Conservation (phyloP, 2,329 filamentous ascomycete species). For the Lojkania enalia region DNA sequence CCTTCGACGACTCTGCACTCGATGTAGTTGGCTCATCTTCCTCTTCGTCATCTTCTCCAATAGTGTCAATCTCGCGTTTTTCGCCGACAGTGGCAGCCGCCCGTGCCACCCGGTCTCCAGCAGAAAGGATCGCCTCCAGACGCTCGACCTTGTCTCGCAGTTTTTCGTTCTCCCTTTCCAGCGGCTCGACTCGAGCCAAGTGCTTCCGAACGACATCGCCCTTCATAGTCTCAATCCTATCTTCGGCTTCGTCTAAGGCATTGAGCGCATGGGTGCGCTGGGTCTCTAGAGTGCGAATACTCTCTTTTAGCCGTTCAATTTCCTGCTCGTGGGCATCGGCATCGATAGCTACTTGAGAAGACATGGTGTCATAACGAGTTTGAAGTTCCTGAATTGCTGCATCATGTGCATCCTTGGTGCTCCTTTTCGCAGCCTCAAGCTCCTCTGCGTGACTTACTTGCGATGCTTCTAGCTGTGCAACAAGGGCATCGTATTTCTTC, state of each 20-base stretch:
- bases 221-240: constrained; percentile 42
- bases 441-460: constrained; percentile 10
- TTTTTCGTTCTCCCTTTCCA: constrained; percentile 37
- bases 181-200: constrained; percentile 36
- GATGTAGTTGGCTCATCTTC: constrained; percentile 20
- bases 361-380: constrained; percentile 20
- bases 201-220: constrained; percentile 41
- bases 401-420: constrained; percentile 20
- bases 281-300: constrained; percentile 16
- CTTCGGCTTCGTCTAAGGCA: constrained; percentile 31
- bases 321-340: constrained; percentile 15
- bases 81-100: constrained; percentile 41
- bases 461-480: constrained; percentile 22
- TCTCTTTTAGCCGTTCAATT: constrained; percentile 16
- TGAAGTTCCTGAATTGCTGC: constrained; percentile 20
- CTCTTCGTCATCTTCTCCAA: constrained; percentile 37
- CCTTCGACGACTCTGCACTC: constrained; percentile 12
- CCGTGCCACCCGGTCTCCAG: constrained; percentile 41
- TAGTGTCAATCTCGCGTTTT: constrained; percentile 35
- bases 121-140: constrained; percentile 39
- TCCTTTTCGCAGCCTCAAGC: constrained; percentile 20
- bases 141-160: constrained; percentile 40
- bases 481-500: constrained; percentile 36
- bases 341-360: constrained; percentile 14
- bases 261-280: constrained; percentile 24